phyloP scores from a whole-genome alignment of 164 flowering plant species.

The Vitis riparia region DNA sequence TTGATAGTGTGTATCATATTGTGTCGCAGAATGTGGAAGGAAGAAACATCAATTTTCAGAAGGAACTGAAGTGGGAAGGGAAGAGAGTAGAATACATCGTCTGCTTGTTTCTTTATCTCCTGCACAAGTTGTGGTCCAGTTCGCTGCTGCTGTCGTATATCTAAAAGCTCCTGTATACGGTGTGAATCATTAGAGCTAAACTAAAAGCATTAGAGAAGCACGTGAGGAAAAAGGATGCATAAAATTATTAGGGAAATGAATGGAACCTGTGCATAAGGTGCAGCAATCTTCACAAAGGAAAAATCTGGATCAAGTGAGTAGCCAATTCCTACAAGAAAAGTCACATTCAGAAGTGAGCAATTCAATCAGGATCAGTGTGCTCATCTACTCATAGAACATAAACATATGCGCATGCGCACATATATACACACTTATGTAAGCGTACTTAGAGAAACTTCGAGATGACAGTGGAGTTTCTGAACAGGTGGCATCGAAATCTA shows the following conservation, averaged over 20 bases:
- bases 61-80: conserved; percentile 3
- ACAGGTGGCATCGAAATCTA: too few species aligned
- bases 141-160: conserved; percentile 52
- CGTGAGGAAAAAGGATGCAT: too few species aligned
- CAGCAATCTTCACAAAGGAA: conserved; percentile 87
- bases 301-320: conserved; percentile 76
- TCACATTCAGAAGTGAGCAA: background rate
- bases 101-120: conserved; percentile 79
- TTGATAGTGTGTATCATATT: too few species aligned
- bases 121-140: conserved; percentile 67
- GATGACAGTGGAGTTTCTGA: too few species aligned
- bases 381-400: too few species aligned
- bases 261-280: conserved; percentile 93
- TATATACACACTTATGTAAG: too few species aligned
- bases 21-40: too few species aligned
- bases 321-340: conserved; percentile 68
- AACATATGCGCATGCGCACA: too few species aligned
- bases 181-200: background rate
- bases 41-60: background rate
- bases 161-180: conserved; percentile 73
- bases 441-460: too few species aligned
- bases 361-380: too few species aligned
- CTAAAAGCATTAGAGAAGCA: background rate
- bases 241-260: background rate
- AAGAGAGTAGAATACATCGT: conserved; percentile 29